phyloP scores from a whole-genome alignment of 768 basidiomycete genomes.

The Termitomyces sp. region DNA sequence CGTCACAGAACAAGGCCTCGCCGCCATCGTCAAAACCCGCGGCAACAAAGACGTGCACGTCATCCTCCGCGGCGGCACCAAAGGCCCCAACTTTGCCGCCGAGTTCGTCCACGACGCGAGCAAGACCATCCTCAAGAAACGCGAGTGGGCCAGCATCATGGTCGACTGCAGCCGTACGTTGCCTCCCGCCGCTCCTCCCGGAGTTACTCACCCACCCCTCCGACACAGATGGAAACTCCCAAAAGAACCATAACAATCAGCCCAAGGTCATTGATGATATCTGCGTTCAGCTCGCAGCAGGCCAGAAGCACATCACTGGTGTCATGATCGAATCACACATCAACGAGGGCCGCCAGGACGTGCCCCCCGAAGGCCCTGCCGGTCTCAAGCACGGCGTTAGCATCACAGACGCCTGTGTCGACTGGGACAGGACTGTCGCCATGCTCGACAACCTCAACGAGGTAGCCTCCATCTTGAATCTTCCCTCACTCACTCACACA shows the following conservation, averaged over 20 bases:
- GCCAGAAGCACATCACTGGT: slow-evolving; percentile 74
- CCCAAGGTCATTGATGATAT: slow-evolving; percentile 72
- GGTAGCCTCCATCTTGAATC: slow-evolving; percentile 15
- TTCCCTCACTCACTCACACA: not conserved
- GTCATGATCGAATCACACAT: slow-evolving; percentile 98
- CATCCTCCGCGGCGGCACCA: slow-evolving; percentile 90
- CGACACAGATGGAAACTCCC: slow-evolving; percentile 85
- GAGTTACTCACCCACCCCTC: not conserved
- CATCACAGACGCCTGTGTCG: slow-evolving; percentile 90
- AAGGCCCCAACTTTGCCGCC: slow-evolving; percentile 82
- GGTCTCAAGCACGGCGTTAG: slow-evolving; percentile 76
- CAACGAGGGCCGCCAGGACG: slow-evolving; percentile 86
- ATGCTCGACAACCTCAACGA: slow-evolving; percentile 74
- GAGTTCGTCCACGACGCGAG: slow-evolving; percentile 67
- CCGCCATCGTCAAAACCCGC: slow-evolving; percentile 90
- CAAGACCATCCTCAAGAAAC: slow-evolving; percentile 60
- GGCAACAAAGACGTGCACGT: slow-evolving; percentile 90
- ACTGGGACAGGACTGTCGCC: slow-evolving; percentile 72
- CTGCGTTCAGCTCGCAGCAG: slow-evolving; percentile 68
- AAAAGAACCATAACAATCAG: slow-evolving; percentile 92
- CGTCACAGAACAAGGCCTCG: slow-evolving; percentile 81
- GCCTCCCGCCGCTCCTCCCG: not conserved
- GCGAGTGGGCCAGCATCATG: slow-evolving; percentile 71
- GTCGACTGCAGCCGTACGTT: slow-evolving; percentile 76
- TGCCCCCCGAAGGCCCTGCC: slow-evolving; percentile 65